Base-by-base conservation (phyloP, 768 basidiomycete genomes). In the Kwoniella botswanensis region DNA sequence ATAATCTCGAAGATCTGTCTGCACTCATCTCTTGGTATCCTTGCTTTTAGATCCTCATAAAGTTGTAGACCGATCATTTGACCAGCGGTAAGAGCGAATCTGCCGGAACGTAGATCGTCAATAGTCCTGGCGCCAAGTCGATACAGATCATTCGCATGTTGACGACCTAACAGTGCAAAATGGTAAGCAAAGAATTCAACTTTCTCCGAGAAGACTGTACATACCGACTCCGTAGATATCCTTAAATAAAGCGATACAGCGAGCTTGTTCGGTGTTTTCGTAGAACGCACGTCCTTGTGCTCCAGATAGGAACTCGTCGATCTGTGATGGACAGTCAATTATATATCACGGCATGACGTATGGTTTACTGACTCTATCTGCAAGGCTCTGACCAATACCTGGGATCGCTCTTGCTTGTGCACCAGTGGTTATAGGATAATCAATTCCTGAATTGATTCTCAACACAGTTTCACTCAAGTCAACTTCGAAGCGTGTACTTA, bases 191-290 rank as follows among this genome's bases (percentile, higher is more conserved):
- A 6, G 41, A 26, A 2, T 63, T 7, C 52, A 44, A 22, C 43
- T 17, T 9, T 6, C 10, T 18, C 4, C 7, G 56, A 1, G 7
- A n/a, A 53, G 15, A 12, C 10, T 26, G 10, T 63, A 83, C 90
- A 70, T 71, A 89, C 93, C 94, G 68, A 94, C 92, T 42, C 92
- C 93, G 76, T 95, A 95, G 54, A 97, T 90, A 9, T 92, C 91
- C 65, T 88, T 87, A 77, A 96, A 94, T 11, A 89, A 57, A 24
- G 66, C 67, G 2, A 80, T 63, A 9, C 73, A 70, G 1, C 72
- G 68, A 21, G 70, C 63, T 70, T 80, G 65, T 21, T 76, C 73
- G 15, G 70, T 79, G 44, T 81, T 74, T 61, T 83, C 82, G 67
- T 73, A 83, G 55, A 63, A 72, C 24, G 68, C 70, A 24, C 82